Base-by-base conservation (phyloP, 352 stramenopile species). In the Phytopythium kandeliae region DNA sequence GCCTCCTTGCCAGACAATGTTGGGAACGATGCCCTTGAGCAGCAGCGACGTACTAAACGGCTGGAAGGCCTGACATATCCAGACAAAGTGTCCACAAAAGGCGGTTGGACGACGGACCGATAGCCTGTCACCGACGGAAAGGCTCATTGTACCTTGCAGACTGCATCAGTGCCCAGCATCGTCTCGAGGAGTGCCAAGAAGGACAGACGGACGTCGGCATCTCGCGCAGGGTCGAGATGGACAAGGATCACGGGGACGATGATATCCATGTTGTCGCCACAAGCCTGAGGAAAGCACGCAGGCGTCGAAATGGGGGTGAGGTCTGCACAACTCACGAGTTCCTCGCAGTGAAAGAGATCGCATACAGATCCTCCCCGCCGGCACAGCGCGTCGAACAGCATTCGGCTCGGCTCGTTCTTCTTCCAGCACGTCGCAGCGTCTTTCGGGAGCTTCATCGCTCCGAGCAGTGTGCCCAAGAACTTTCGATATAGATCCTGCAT, bases 1-100 rank as follows among this genome's bases (percentile, higher is more conserved):
- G 19, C 86, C 89, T 22, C 78, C 87, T 54, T 79, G 78, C 86
- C 89, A 97, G 24, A 95, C 83, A 33, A 96, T 88, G 66, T 96
- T 97, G 12, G 89, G 86, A 22, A 91, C 79, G 37, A 97, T 88
- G 40, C 73, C 70, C 43, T 91, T 84, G 35, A 87, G 60, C 22
- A 97, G 51, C 21, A 95, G 49, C 22, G 55, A 13, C 15, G 63
- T 64, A 40, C 66, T 85, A 54, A 80, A 91, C 15, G 73, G 65
- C 48, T 78, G 70, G 46, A 94, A 86, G 0, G 77, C 56, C 83
- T 93, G 40, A 7, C 13, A 40, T 0, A 47, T 47, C 15, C 3
- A 9, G 55, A 44, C 12, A 31, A 28, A 43, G 48, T 34, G 41
- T 36, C 19, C 21, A 44, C 33, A 22, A 31, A 0, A 38, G n/a